Base-by-base conservation (phyloP, 352 stramenopile genomes). In the Globisporangium cederbergense region DNA sequence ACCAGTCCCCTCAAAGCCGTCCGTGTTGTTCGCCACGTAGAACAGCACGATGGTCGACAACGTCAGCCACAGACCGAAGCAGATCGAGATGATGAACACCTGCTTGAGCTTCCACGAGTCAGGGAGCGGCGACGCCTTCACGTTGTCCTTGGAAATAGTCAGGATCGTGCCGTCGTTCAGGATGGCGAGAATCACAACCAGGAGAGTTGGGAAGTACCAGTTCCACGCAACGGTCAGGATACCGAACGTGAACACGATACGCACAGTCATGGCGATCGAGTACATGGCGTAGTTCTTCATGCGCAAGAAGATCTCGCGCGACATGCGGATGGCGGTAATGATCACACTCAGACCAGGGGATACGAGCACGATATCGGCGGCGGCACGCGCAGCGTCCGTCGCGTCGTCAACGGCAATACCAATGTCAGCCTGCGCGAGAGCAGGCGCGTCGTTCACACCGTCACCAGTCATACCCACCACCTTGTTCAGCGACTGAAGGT, bases 251-350 rank as follows among this genome's bases (percentile, higher is more conserved):
- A 96, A 83, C 52, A 96, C 88, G 50, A 97, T 85, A 75, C 91
- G 83, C 11, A 95, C 74, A 32, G 87, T 96, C 75, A 93, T 93
- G 45, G 88, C 91, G 25, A 97, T 92, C 50, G 88, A 85, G 78
- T 97, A 97, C 72, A 97, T 87, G 38, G 93, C 89, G 74, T 97
- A 97, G 64, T 86, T 89, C 76, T 97, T 97, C 78, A 97, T 95
- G 52, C 89, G 81, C 58, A 90, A 69, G 78, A 97, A 97, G 55
- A 97, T 97, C 61, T 94, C 77, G 61, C 89, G 79, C 43, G 72
- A 88, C 76, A 95, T 90, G 58, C 91, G 75, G 43, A 97, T 93
- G 25, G 91, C 91, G 14, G 83, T 92, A 72, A 97, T 96, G 56
- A 97, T 97, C 30, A 89, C 82, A 67, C 68, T 83, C 42, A 97